phyloP scores from a whole-genome alignment of 23 red algal species.

The Gracilaria gracilis region DNA sequence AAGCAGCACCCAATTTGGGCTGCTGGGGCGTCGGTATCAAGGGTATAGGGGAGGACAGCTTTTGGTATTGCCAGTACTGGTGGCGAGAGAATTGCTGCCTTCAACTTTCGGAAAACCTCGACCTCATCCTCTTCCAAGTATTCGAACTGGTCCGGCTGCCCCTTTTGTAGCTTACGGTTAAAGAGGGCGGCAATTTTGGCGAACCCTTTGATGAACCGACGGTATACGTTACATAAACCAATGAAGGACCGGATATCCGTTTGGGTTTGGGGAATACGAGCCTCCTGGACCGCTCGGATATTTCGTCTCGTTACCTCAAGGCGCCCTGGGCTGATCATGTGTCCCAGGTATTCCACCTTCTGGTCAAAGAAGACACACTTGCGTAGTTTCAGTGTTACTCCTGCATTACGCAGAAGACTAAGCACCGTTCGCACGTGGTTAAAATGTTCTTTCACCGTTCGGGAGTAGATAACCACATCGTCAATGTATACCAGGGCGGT shows the following conservation, averaged over 20 bases:
- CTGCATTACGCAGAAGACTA: background rate
- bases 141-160: background rate
- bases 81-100: background rate
- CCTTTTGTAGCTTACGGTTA: background rate
- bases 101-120: slow-evolving; percentile 23
- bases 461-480: slow-evolving; percentile 18
- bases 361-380: slow-evolving; percentile 8
- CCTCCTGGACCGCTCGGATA: background rate
- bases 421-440: slow-evolving; percentile 9
- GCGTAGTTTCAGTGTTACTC: slow-evolving; percentile 12
- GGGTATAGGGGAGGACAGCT: background rate
- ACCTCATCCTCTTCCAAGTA: background rate
- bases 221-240: slow-evolving; percentile 45
- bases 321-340: slow-evolving; percentile 14
- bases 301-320: background rate
- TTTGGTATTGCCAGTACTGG: slow-evolving; percentile 19
- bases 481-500: background rate
- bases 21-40: slow-evolving; percentile 23
- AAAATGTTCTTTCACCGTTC: background rate
- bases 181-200: slow-evolving; percentile 1
- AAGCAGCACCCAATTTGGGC: slow-evolving; percentile 30
- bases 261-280: slow-evolving; percentile 8
- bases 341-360: slow-evolving; percentile 10
- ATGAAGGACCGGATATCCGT: slow-evolving; percentile 34
- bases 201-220: slow-evolving; percentile 37